These are phyloP conservation scores for Uncinocarpus reesii DNA, from an alignment of 2,329 filamentous ascomycete species.

Conservation along the genomic window DNA sequence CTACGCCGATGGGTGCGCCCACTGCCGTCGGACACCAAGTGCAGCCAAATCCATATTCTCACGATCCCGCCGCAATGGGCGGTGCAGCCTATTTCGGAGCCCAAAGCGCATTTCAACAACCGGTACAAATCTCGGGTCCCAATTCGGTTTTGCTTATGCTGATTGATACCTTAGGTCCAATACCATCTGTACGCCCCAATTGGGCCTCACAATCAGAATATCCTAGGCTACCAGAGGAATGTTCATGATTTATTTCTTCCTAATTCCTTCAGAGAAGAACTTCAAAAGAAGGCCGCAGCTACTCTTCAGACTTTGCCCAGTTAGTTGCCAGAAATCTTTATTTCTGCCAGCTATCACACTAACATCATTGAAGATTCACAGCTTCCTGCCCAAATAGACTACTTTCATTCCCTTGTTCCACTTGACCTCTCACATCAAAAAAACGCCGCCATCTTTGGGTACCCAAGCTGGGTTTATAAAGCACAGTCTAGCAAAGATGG, in stretches of 20 bases:
- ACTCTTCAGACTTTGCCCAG: slow-evolving; percentile 74
- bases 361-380: slow-evolving; percentile 48
- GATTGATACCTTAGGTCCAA: slow-evolving; percentile 50
- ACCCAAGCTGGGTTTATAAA: slow-evolving; percentile 91
- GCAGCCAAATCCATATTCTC: slow-evolving; percentile 65
- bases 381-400: slow-evolving; percentile 64
- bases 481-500: slow-evolving; percentile 82
- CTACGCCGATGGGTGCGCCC: slow-evolving; percentile 44
- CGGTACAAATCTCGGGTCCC: slow-evolving; percentile 38
- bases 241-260: slow-evolving; percentile 87
- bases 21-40: slow-evolving; percentile 33
- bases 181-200: slow-evolving; percentile 90
- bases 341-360: too few relatives aligned
- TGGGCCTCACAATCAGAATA: slow-evolving; percentile 68
- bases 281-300: slow-evolving; percentile 80
- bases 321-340: too few relatives aligned
- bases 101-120: slow-evolving; percentile 51
- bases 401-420: slow-evolving; percentile 86
- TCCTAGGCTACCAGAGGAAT: slow-evolving; percentile 73
- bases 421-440: slow-evolving; percentile 73
- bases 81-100: slow-evolving; percentile 57
- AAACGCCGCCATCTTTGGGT: slow-evolving; percentile 70
- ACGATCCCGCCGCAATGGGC: slow-evolving; percentile 53
- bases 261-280: slow-evolving; percentile 73
- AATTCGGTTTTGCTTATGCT: background rate